Evolutionary conservation across 441 rosid genomes (phyloP).

Genomic region (Manihot esculenta): DNA sequence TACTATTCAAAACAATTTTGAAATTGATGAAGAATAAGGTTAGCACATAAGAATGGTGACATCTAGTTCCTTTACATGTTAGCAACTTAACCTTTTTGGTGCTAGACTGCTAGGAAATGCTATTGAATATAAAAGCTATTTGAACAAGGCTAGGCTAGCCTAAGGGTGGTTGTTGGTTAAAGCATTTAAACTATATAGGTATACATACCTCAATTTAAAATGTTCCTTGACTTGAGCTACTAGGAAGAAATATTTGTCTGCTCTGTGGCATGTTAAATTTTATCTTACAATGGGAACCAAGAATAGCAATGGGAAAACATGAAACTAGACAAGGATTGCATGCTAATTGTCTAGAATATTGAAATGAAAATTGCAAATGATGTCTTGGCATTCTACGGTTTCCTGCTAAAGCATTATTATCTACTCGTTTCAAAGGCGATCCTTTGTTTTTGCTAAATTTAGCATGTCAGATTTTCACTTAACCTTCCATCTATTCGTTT

Average conservation of each 20-base stretch:
- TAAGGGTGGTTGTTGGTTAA: background rate
- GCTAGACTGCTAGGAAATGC: background rate
- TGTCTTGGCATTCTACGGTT: background rate
- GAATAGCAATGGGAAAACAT: background rate
- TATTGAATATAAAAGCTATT: background rate
- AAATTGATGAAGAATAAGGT: too few relatives aligned
- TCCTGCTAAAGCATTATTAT: background rate
- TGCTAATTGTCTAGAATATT: background rate
- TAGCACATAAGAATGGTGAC: background rate
- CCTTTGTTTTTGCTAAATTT: background rate
- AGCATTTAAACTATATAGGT: background rate
- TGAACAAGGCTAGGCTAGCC: too few relatives aligned
- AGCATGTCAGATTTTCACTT: background rate
- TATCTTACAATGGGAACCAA: background rate
- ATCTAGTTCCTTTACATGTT: background rate
- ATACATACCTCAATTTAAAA: background rate
- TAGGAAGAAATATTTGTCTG: background rate
- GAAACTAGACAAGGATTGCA: background rate
- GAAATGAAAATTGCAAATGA: background rate
- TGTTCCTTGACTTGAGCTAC: slow-evolving; percentile 7
- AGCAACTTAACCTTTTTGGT: background rate
- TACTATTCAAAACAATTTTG: background rate
- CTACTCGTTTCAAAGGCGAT: background rate
- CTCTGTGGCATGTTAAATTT: background rate
- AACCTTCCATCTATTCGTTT: slow-evolving; percentile 18